Evolutionary conservation across 495 filamentous ascomycete genomes (phyloP), one percentile per base, ranked within the genome.

Genomic region (Podospora australis): DNA sequence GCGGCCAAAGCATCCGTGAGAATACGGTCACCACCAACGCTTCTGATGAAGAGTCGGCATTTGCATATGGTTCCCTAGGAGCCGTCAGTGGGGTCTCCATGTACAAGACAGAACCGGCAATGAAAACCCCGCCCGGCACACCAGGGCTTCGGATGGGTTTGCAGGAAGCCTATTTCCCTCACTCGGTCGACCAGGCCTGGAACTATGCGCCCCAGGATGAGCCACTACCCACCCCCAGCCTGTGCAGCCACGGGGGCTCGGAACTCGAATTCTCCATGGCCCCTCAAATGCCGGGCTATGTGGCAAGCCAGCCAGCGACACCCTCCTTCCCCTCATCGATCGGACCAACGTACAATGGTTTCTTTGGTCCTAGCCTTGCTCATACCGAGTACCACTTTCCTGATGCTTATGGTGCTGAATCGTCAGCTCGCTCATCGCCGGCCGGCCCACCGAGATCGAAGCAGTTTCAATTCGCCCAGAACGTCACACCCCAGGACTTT

Each of bases 381-480:
- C 68, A 57, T 11, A 58, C 65, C 13, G 68, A 74, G 46, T 73
- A 69, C 43, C 66, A 63, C 45, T 72, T 66, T 49, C 63, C 65
- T 4, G 66, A 73, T 9, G 68, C 68, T 16, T 72, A 71, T 28
- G 56, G 63, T 35, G 44, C 60, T 1, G 69, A 69, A 51, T 63
- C 63, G 14, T 71, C 69, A 19, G 63, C 67, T 1, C 61, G 60
- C 17, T 70, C 66, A 3, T 72, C 71, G 11, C 71, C 70, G 2
- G 62, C 57, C 16, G 65, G 66, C 13, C 55, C 54, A 0, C 45
- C 64, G 1, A 60, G 54, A 51, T 65, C 70, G 13, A 72, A 68
- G 50, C 58, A 72, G 35, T 73, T 74, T 17, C 71, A 74, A 49
- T 74, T 74, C 51, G 71, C 70, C 10, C 71, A 69, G 39, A 74